Percentiles rank a stretch among this genome's conserved stretches.
These are phyloP conservation scores for Lagerstroemia speciosa DNA, from an alignment of 345 rosid species.

Conservation along the genomic window DNA sequence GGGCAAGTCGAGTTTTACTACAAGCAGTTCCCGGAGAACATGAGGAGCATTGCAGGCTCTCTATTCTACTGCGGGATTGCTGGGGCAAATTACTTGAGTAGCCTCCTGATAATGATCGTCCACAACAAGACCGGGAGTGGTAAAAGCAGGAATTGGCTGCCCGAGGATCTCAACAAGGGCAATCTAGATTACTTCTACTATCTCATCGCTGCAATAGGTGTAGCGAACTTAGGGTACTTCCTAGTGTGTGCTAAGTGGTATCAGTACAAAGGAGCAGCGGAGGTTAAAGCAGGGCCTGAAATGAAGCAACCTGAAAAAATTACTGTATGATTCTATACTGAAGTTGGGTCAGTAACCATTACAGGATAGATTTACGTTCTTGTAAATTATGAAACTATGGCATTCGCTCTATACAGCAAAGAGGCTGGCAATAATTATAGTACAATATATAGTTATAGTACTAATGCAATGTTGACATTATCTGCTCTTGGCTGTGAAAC, in stretches of 20 bases:
- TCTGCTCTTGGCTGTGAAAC: too few species aligned
- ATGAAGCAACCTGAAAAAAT: conserved; percentile 7
- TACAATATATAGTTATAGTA: neutral
- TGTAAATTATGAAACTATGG: neutral
- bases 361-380: neutral
- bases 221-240: conserved; percentile 29
- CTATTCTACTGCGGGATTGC: conserved; percentile 32
- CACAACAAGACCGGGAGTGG: conserved; percentile 21
- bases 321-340: conserved; percentile 6
- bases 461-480: neutral
- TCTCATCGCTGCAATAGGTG: conserved; percentile 28
- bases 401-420: neutral
- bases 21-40: conserved; percentile 56
- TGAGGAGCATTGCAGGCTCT: conserved; percentile 49
- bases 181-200: conserved; percentile 37
- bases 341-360: neutral
- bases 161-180: conserved; percentile 48
- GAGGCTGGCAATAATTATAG: neutral
- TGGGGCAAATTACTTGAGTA: conserved; percentile 31
- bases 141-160: conserved; percentile 34
- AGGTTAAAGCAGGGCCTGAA: neutral
- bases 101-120: conserved; percentile 29
- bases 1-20: conserved; percentile 42
- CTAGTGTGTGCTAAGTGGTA: conserved; percentile 35
- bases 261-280: conserved; percentile 21